Conservation (phyloP, 2,329 filamentous ascomycete genomes). For the Tetracladium maxilliforme region DNA sequence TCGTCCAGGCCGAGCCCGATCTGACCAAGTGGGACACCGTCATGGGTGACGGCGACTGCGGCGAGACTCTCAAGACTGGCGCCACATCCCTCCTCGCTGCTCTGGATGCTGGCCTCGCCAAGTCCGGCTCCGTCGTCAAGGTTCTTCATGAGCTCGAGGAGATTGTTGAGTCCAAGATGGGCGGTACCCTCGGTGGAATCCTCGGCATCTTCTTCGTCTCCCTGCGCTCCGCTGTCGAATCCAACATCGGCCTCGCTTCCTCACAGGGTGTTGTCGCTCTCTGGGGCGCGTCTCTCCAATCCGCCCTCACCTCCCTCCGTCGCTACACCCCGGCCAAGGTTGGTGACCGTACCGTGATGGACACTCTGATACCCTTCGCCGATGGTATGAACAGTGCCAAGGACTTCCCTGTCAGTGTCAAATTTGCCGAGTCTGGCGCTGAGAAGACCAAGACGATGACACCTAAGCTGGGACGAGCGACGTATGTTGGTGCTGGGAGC, state of each 20-base stretch:
- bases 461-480: too few species aligned
- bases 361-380: slow-evolving; percentile 15
- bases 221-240: too few species aligned
- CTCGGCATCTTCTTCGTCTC: slow-evolving; percentile 14
- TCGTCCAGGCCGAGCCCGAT: slow-evolving; percentile 34
- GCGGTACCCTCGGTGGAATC: slow-evolving; percentile 15
- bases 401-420: too few species aligned
- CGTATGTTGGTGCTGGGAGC: too few species aligned
- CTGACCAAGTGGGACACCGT: slow-evolving; percentile 33
- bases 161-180: slow-evolving; percentile 14
- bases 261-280: slow-evolving; percentile 3
- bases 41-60: slow-evolving; percentile 16
- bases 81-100: slow-evolving; percentile 15
- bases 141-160: slow-evolving; percentile 10
- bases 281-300: not conserved
- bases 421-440: too few species aligned
- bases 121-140: slow-evolving; percentile 4
- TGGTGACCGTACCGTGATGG: slow-evolving; percentile 15
- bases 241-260: too few species aligned
- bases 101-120: slow-evolving; percentile 5
- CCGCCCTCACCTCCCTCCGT: not conserved
- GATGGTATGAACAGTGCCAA: slow-evolving; percentile 14
- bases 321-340: slow-evolving; percentile 12
- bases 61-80: slow-evolving; percentile 12
- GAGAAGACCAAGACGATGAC: too few species aligned